Base-by-base conservation (phyloP, 768 basidiomycete species). In the Tephrocybe sp. region DNA sequence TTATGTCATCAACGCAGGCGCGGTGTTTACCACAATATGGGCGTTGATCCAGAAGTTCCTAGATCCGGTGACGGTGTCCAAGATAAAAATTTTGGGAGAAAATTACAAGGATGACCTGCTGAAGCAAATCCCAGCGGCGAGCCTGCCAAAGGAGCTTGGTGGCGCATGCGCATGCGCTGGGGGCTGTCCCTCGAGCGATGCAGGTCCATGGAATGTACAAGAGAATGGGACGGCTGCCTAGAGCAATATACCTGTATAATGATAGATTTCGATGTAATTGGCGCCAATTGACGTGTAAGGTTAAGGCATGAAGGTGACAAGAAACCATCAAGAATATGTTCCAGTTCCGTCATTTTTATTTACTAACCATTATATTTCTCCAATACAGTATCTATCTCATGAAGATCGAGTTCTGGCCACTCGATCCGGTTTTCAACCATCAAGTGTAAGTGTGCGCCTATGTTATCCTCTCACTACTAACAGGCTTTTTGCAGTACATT, bases 1-100 rank as follows among this genome's bases (percentile, higher is more conserved):
- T 76, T 99, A 91, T 77, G 93, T 99, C 78, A 89, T 97, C 80
- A 98, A 98, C 63, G 90, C 92, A 0, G 95, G 96, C 0, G 97
- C 88, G 85, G 78, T 84, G 45, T 99, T 99, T 75, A 79, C 81
- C 48, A 80, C 86, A 36, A 87, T 96, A 20, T 99, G 95, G 95
- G 64, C 71, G 16, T 66, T 93, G 58, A 82, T 98, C 74, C 96
- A 92, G 74, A 84, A 83, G 4, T 98, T 91, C 92, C 74, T 99
- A 60, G 96, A 98, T 69, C 85, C 85, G 61, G 97, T 95, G 30
- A 99, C 96, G 26, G 93, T 95, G 45, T 78, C 79, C 56, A 98
- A 99, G 83, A 94, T 99, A 65, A 82, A 87, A 55, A 95, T 99
- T 65, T 65, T 97, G 46, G 84, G 90, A 17, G 67, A 73, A 39